A percentile compares a stretch with the other conserved stretches of the same genome.
Conservation (phyloP, 768 basidiomycete species). For the Dacryopinax primogenitus region DNA sequence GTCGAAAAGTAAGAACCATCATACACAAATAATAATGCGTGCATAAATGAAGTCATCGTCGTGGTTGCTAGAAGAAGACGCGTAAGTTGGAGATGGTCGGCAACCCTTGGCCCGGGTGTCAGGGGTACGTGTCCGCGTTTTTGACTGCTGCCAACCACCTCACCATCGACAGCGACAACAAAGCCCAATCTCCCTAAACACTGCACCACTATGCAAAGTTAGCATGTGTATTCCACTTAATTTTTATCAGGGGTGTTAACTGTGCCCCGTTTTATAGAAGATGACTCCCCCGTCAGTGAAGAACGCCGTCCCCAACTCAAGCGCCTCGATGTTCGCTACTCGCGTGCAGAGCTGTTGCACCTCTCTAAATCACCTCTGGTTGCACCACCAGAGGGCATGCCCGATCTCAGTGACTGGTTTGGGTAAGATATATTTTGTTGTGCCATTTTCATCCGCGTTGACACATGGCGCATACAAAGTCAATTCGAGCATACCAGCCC, state of each 20-base stretch:
- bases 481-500: neutral
- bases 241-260: neutral
- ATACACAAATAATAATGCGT: neutral
- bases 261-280: neutral
- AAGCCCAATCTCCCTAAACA: neutral
- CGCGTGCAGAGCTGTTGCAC: slow-evolving; percentile 51
- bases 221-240: neutral
- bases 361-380: slow-evolving; percentile 68
- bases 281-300: neutral
- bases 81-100: neutral
- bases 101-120: slow-evolving; percentile 8
- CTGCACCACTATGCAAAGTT: neutral
- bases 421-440: slow-evolving; percentile 44
- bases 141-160: slow-evolving; percentile 3
- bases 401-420: slow-evolving; percentile 74
- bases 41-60: neutral
- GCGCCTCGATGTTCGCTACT: slow-evolving; percentile 31
- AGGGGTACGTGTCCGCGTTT: slow-evolving; percentile 9
- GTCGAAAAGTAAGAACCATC: neutral
- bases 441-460: neutral
- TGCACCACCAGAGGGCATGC: slow-evolving; percentile 59
- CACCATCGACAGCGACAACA: slow-evolving; percentile 2
- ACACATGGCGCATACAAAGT: slow-evolving; percentile 2
- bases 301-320: neutral
- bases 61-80: slow-evolving; percentile 3